Base-by-base conservation (phyloP, 2,329 filamentous ascomycete species). In the Fusarium sp. region DNA sequence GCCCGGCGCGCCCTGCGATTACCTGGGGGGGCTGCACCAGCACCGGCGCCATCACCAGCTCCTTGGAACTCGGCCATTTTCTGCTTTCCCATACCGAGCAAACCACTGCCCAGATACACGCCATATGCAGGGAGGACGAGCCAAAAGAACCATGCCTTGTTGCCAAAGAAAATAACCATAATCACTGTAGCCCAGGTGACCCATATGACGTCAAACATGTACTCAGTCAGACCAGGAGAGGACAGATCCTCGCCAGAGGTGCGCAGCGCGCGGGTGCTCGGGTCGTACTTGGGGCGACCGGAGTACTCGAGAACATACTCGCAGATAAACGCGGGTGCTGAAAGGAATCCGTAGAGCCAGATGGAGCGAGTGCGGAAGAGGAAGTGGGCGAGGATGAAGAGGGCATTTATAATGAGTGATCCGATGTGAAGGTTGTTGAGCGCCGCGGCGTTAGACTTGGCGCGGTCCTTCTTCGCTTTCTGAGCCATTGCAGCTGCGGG, bases 171-270 rank as follows among this genome's bases (percentile, higher is more conserved):
- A 17, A 91, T 85, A 15, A 90, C 94, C n/a, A 91, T 78, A 10
- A 90, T 80, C 40, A 93, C 82, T 54, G 90, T 92, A 13, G 88
- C 89, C 90, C 94, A 97, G 0, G 94, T 97, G 82, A 97, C 93
- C 87, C 97, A 98, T 53, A 97, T 83, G 49, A 97, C 88, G 81
- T 99, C 96, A 86, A 97, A 99, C 91, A 98, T 93, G 83, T 96
- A 98, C 81, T 97, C 96, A 13, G 95, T 98, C 82, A 99, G 82
- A 6, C 96, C 96, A 33, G 90, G 87, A 11, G 93, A 92, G 53
- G 92, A 89, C 51, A 99, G 87, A 78, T 99, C 96, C 77, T 98
- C 94, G 43, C 96, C 95, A 1, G 92, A 84, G 32, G 86, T 88
- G 77, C 88, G 89, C 65, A 98, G 83, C n/a, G 90, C 84, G 15